Evolutionary conservation across 2,329 filamentous ascomycete species (phyloP).

Genomic region (Hypoxylon sp.): DNA sequence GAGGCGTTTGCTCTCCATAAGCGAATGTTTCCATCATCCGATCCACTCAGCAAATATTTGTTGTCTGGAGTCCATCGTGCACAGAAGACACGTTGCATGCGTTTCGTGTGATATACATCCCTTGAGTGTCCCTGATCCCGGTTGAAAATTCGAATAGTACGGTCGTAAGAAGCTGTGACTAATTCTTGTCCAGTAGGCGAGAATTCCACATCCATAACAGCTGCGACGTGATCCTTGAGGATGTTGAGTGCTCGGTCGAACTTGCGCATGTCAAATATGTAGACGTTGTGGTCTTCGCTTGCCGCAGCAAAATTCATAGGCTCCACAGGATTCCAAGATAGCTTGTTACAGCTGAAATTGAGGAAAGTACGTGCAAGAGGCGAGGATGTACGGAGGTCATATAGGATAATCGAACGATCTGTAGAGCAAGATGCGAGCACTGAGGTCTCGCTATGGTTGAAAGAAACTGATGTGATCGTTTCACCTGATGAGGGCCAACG

Average conservation of each 20-base stretch:
- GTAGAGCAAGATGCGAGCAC: slow-evolving; percentile 88
- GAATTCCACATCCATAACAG: slow-evolving; percentile 97
- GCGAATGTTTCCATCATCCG: slow-evolving; percentile 91
- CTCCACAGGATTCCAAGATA: slow-evolving; percentile 97
- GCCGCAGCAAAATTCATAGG: slow-evolving; percentile 95
- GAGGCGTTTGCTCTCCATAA: slow-evolving; percentile 93
- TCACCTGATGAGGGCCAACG: slow-evolving; percentile 91
- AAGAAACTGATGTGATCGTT: slow-evolving; percentile 88
- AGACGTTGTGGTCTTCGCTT: slow-evolving; percentile 88
- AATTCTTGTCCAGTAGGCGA: slow-evolving; percentile 95
- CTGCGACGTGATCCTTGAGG: slow-evolving; percentile 69
- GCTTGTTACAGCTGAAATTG: slow-evolving; percentile 84
- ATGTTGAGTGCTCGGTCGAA: slow-evolving; percentile 90
- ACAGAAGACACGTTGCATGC: slow-evolving; percentile 86
- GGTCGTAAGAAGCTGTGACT: slow-evolving; percentile 88
- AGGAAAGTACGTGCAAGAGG: slow-evolving; percentile 86
- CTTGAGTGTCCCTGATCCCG: slow-evolving; percentile 85
- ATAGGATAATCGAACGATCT: slow-evolving; percentile 89
- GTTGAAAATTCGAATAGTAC: slow-evolving; percentile 89
- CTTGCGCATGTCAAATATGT: slow-evolving; percentile 95
- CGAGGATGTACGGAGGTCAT: slow-evolving; percentile 89
- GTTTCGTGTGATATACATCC: slow-evolving; percentile 97
- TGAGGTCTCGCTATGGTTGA: slow-evolving; percentile 95
- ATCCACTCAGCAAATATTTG: slow-evolving; percentile 90
- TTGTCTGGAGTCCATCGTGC: slow-evolving; percentile 89